A percentile compares a stretch with the other conserved stretches of the same genome.
These are phyloP conservation scores for Lichtheimia hyalospora DNA, from an alignment of 371 early-diverging fungal genomes.

Conservation along the genomic window DNA sequence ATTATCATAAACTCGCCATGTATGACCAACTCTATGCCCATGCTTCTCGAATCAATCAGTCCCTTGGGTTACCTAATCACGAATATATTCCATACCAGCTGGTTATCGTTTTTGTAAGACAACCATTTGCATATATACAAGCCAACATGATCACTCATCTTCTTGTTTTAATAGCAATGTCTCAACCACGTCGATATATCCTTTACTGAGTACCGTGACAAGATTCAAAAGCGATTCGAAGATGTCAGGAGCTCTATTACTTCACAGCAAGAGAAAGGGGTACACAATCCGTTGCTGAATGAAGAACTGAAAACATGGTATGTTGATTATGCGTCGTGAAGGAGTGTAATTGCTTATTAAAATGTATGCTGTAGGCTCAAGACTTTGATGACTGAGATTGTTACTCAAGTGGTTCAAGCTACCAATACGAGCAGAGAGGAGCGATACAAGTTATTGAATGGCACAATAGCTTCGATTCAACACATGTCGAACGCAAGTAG, in stretches of 20 bases:
- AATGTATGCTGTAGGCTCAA: background rate
- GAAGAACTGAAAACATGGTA: background rate
- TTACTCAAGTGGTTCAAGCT: background rate
- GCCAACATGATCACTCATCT: background rate
- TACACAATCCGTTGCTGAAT: background rate
- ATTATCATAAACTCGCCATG: slow-evolving; percentile 14
- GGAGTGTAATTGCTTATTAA: background rate
- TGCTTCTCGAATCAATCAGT: slow-evolving; percentile 50
- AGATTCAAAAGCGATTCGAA: slow-evolving; percentile 50
- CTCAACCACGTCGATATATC: slow-evolving; percentile 41
- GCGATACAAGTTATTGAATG: background rate
- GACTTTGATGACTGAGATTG: background rate
- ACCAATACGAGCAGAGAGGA: background rate
- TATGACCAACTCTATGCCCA: slow-evolving; percentile 53
- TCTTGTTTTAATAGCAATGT: slow-evolving; percentile 37
- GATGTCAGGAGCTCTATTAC: slow-evolving; percentile 26
- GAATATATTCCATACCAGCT: slow-evolving; percentile 60
- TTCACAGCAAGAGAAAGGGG: background rate
- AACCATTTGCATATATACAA: background rate
- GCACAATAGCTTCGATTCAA: background rate
- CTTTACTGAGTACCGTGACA: slow-evolving; percentile 39
- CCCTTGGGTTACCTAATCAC: slow-evolving; percentile 44
- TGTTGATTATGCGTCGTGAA: background rate
- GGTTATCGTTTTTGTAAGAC: slow-evolving; percentile 50
- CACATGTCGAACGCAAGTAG: no score